Evolutionary conservation across 108 stramenopile genomes (phyloP), one percentile per base, ranked within the genome.

Genomic region (Epithemia pelagica): DNA sequence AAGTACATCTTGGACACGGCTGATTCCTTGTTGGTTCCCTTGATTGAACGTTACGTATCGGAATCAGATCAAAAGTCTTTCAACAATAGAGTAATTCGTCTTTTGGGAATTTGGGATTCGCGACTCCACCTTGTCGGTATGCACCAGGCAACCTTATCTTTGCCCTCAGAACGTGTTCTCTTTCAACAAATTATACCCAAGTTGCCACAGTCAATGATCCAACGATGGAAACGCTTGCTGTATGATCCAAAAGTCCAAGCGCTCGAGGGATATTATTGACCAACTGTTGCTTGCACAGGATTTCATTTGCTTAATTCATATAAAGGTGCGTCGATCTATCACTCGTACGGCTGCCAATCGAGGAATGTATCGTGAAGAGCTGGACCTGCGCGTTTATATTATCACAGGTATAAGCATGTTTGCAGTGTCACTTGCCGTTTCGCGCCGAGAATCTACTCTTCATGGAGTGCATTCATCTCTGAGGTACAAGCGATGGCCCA

Each of bases 61-160:
- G 71, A 75, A 32, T 63, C 57, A 18, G 85, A 86, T 52, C 90
- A 91, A 82, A 80, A 81, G 46, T 78, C 86, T 8, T 88, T 92
- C 75, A 92, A 85, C 71, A 85, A 83, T 61, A 71, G 74, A 51
- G 86, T 92, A 18, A 68, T 92, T 19, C 27, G 72, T 23, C 74
- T 66, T 22, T 62, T 92, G 1, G 91, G 91, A n/a, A 20, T 92
- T 10, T 69, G 82, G 52, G 87, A 92, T 60, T 85, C 86, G 32
- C 70, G 91, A 30, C 64, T 86, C 19, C 84, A 92, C 75, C 70
- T 92, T 5, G 88, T 92, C 24, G 82, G 82, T 31, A 92, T 92
- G 91, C 71, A 86, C 62, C 86, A 92, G 65, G 86, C 86, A 27
- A 77, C 89, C 28, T 62, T 59, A 72, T 80, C 82, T 59, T 71